Evolutionary conservation across 2,329 filamentous ascomycete species (phyloP).

Genomic region (Ophidiomyces ophidiicola): DNA sequence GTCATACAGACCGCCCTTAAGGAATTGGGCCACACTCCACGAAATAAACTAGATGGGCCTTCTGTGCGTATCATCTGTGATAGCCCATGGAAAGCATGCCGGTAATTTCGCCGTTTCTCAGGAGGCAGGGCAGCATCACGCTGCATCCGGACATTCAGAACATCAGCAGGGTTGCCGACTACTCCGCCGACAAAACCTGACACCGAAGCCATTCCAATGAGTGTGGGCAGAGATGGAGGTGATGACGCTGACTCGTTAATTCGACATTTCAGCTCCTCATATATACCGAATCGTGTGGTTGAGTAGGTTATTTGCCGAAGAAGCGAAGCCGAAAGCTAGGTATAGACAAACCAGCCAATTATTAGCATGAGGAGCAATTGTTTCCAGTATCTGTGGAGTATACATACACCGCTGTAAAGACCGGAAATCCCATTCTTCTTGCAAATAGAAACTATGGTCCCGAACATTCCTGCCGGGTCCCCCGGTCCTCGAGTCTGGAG

Average conservation of each 20-base stretch:
- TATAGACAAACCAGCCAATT: background rate
- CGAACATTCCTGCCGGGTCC: slow-evolving; percentile 66
- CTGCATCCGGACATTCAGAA: slow-evolving; percentile 97
- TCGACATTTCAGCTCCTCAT: slow-evolving; percentile 77
- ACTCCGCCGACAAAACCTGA: slow-evolving; percentile 84
- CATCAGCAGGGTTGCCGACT: slow-evolving; percentile 86
- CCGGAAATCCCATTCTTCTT: slow-evolving; percentile 63
- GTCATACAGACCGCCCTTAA: slow-evolving; percentile 55
- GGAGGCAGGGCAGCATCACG: slow-evolving; percentile 68
- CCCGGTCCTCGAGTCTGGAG: slow-evolving; percentile 71
- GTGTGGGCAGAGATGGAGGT: slow-evolving; percentile 56
- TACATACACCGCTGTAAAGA: slow-evolving; percentile 66
- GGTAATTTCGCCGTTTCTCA: slow-evolving; percentile 71
- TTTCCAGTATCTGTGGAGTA: background rate
- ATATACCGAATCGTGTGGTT: slow-evolving; percentile 90
- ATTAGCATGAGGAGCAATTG: slow-evolving; percentile 4
- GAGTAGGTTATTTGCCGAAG: slow-evolving; percentile 92
- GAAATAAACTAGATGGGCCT: slow-evolving; percentile 62
- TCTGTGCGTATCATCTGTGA: slow-evolving; percentile 78
- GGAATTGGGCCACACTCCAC: slow-evolving; percentile 57
- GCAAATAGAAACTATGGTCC: slow-evolving; percentile 73
- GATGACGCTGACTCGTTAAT: slow-evolving; percentile 42
- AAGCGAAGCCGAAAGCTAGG: slow-evolving; percentile 70
- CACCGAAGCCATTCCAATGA: slow-evolving; percentile 68
- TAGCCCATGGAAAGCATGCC: slow-evolving; percentile 75